Percentiles rank a stretch among this genome's conserved stretches.
phyloP scores from a whole-genome alignment of 192 early-diverging fungal species.

The Mortierella claussenii region DNA sequence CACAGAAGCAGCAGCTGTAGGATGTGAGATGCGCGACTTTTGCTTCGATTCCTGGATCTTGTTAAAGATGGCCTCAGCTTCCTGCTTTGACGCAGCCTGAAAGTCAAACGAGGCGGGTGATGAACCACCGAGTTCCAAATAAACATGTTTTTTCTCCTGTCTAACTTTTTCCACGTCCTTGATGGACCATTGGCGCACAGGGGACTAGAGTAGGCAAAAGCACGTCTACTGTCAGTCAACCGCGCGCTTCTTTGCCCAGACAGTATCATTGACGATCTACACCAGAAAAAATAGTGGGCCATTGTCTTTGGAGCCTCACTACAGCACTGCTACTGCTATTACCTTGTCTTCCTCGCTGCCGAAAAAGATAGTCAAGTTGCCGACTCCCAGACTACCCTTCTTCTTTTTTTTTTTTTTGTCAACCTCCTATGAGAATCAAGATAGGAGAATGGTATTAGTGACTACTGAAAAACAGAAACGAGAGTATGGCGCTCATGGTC shows the following conservation, averaged over 20 bases:
- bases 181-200: conserved; percentile 69
- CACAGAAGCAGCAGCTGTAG: conserved; percentile 8
- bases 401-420: conserved; percentile 83
- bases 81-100: conserved; percentile 67
- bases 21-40: conserved; percentile 61
- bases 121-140: conserved; percentile 69
- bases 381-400: conserved; percentile 72
- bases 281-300: too few species aligned
- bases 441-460: not conserved
- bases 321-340: too few species aligned
- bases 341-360: conserved; percentile 71
- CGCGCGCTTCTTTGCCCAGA: too few species aligned
- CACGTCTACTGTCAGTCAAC: too few species aligned
- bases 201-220: conserved; percentile 29
- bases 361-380: conserved; percentile 69
- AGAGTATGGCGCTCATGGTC: too few species aligned
- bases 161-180: conserved; percentile 68
- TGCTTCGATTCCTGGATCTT: conserved; percentile 66
- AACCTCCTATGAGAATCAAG: conserved; percentile 52
- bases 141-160: conserved; percentile 71
- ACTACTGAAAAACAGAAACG: conserved; percentile 1
- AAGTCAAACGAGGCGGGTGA: conserved; percentile 69
- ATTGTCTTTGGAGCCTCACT: too few species aligned
- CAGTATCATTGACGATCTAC: too few species aligned
- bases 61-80: conserved; percentile 73